phyloP scores from a whole-genome alignment of 2,329 filamentous ascomycete species.

The Botrytis elliptica region DNA sequence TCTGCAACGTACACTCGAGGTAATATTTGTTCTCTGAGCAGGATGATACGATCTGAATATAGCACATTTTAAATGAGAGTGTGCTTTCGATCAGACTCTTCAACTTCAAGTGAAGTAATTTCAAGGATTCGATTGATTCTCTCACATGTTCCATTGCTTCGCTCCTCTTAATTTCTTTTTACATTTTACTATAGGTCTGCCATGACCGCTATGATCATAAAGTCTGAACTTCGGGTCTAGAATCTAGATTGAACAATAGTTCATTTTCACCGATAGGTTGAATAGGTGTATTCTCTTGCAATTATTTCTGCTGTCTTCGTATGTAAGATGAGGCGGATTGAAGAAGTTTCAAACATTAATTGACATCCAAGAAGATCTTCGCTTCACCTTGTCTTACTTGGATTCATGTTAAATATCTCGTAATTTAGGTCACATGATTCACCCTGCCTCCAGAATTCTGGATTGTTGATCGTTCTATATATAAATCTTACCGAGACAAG shows the following conservation, averaged over 20 bases:
- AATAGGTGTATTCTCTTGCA: neutral
- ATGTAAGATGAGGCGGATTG: conserved; percentile 18
- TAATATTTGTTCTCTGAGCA: neutral
- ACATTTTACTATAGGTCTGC: neutral
- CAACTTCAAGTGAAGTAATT: conserved; percentile 19
- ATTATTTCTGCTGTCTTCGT: neutral
- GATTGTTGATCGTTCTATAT: conserved; percentile 17
- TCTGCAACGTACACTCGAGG: neutral
- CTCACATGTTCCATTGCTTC: neutral
- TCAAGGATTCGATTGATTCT: neutral
- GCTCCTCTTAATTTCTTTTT: neutral
- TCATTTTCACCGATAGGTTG: conserved; percentile 8
- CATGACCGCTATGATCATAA: conserved; percentile 9
- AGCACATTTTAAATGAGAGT: neutral
- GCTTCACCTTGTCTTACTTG: conserved; percentile 6
- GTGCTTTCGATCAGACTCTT: neutral
- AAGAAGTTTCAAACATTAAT: conserved; percentile 12
- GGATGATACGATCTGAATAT: neutral
- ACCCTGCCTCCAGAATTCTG: neutral
- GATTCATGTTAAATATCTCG: neutral
- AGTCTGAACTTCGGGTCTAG: conserved; percentile 7
- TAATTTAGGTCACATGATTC: conserved; percentile 21
- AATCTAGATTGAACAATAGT: conserved; percentile 4
- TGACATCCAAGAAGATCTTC: conserved; percentile 12
- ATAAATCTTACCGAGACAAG: conserved; percentile 21